Conservation (phyloP, 306 rosid species). For the Trifolium repens region DNA sequence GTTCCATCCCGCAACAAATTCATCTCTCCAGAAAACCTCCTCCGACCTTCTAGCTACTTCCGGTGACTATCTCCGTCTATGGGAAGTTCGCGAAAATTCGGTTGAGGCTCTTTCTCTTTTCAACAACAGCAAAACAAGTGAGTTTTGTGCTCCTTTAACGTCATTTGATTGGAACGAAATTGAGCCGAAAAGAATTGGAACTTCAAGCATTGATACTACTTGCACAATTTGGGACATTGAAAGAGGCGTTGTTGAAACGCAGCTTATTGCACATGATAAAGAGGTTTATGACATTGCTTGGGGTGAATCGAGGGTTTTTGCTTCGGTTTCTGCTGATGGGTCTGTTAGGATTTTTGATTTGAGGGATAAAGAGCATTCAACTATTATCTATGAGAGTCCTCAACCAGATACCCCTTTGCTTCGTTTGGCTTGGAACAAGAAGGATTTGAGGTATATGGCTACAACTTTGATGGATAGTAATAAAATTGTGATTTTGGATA, state of each 20-base stretch:
- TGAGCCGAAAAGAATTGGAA: conserved; percentile 81
- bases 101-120: conserved; percentile 71
- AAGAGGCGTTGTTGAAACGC: conserved; percentile 79
- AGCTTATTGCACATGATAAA: conserved; percentile 95
- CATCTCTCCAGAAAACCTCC: conserved; percentile 47
- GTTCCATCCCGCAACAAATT: conserved; percentile 73
- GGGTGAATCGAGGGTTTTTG: conserved; percentile 93
- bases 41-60: conserved; percentile 86
- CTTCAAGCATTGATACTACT: conserved; percentile 94
- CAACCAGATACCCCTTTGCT: conserved; percentile 92
- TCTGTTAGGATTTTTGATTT: conserved; percentile 89
- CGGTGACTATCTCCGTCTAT: conserved; percentile 97
- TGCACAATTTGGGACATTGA: conserved; percentile 96
- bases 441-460: conserved; percentile 93
- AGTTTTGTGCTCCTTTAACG: conserved; percentile 89
- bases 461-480: conserved; percentile 88
- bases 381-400: conserved; percentile 94
- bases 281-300: conserved; percentile 95
- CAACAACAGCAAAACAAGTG: conserved; percentile 85
- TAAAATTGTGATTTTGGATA: conserved; percentile 86
- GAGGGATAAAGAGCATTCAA: conserved; percentile 89
- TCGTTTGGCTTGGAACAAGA: conserved; percentile 95
- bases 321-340: conserved; percentile 93
- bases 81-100: conserved; percentile 76
- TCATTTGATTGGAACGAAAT: conserved; percentile 97